These are phyloP conservation scores for Camellia oleifera DNA, from an alignment of 179 eudicot genomes.

Conservation along the genomic window DNA sequence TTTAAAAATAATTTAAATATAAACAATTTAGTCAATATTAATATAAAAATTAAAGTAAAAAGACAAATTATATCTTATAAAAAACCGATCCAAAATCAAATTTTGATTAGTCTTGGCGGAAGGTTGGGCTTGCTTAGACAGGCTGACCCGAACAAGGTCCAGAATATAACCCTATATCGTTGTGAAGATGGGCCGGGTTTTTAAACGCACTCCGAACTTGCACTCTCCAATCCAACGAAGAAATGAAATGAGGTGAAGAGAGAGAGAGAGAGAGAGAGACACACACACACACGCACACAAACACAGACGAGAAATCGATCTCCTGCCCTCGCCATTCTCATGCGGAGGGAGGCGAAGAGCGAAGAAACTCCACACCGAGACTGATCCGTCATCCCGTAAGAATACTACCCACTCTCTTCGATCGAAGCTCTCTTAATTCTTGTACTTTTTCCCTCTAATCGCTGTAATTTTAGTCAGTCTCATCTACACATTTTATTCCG, in stretches of 20 bases:
- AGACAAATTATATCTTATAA: too few relatives aligned
- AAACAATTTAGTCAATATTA: too few relatives aligned
- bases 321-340: not conserved
- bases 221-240: not conserved
- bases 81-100: too few relatives aligned
- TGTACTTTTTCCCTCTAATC: not conserved
- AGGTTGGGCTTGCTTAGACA: too few relatives aligned
- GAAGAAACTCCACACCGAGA: not conserved
- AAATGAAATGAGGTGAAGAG: not conserved
- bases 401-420: not conserved
- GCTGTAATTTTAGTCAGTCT: not conserved
- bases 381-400: not conserved
- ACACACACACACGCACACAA: not conserved
- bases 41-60: too few relatives aligned
- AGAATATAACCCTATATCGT: too few relatives aligned
- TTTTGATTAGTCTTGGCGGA: too few relatives aligned
- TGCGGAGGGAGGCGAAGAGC: conserved; percentile 2
- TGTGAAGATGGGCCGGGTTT: not conserved
- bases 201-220: not conserved
- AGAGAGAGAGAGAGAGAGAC: not conserved
- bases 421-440: not conserved
- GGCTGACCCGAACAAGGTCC: too few relatives aligned
- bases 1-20: too few relatives aligned
- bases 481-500: not conserved
- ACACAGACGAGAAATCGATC: not conserved